Evolutionary conservation across 257 asterid genomes (phyloP).

Genomic region (Plectranthus barbatus): DNA sequence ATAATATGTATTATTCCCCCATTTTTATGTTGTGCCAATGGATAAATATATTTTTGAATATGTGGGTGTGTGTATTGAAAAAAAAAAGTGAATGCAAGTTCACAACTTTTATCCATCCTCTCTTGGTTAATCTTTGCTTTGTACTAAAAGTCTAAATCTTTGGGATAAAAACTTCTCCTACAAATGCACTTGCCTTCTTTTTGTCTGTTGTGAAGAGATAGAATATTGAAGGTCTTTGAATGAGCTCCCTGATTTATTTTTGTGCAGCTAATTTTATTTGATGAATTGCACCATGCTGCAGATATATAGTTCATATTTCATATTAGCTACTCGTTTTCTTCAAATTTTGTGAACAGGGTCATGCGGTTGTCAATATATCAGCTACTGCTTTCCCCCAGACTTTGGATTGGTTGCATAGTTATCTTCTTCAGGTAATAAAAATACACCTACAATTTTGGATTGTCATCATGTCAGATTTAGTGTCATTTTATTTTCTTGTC

Average conservation of each 20-base stretch:
- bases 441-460: conserved; percentile 4
- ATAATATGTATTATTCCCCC: neutral
- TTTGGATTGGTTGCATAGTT: conserved; percentile 90
- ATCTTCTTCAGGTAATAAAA: conserved; percentile 81
- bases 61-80: neutral
- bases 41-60: neutral
- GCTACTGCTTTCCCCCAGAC: conserved; percentile 97
- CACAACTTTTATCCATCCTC: conserved; percentile 2
- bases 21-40: neutral
- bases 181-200: neutral
- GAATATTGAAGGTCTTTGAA: too few species aligned
- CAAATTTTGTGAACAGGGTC: conserved; percentile 49
- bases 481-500: neutral
- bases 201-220: neutral
- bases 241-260: neutral
- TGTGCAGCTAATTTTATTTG: too few species aligned
- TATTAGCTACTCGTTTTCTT: conserved; percentile 5
- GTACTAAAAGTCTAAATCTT: neutral
- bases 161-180: neutral
- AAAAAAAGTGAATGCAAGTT: neutral
- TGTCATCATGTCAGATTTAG: neutral
- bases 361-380: conserved; percentile 75
- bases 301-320: neutral
- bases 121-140: neutral
- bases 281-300: neutral